Evolutionary conservation across 345 rosid species (phyloP), one percentile per base, ranked within the genome.

Genomic region (Gossypium sturtianum): DNA sequence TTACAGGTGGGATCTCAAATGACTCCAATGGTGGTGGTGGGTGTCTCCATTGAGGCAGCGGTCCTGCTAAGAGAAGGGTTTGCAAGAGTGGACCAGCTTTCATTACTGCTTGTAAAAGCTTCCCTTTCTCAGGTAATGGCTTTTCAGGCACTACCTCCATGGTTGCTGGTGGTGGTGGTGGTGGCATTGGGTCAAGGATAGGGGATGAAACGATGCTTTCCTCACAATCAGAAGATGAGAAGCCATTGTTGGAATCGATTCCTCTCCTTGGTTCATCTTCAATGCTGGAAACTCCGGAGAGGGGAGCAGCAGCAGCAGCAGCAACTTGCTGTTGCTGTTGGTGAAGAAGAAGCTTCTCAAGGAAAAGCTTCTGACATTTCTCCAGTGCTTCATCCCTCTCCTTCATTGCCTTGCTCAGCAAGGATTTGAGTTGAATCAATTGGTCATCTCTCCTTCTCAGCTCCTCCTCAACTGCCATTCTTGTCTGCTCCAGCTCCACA

Each of bases 31-130:
- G 95, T 51, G 99, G 98, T 1, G 99, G 99, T 2, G 99, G 99
- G 82, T 93, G 89, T 41, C 86, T 89, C 99, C 99, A 95, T 75
- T 95, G 96, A 62, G 99, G 99, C 44, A 95, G 87, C 44, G 98
- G 97, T 41, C 98, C 99, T 0, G 98, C 99, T 69, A 95, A 82
- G 48, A 95, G 97, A 1, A 95, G 89, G 3, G 99, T 95, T 81
- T 90, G 90, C 72, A 95, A 83, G 43, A 95, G 86, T 20, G 99
- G 98, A 0, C 99, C 99, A 19, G 97, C 98, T 85, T 90, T 87
- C 85, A 95, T 87, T 38, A 95, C 99, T 57, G 99, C 97, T 72
- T 95, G 92, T 75, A 95, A 80, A 78, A 95, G 94, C 87, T 91
- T 93, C 6, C 99, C 99, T 79, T 95, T 93, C 75, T 93, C 98